Evolutionary conservation across 2,329 filamentous ascomycete species (phyloP), one percentile per base, ranked within the genome.

Genomic region (Aspergillus jensenii): DNA sequence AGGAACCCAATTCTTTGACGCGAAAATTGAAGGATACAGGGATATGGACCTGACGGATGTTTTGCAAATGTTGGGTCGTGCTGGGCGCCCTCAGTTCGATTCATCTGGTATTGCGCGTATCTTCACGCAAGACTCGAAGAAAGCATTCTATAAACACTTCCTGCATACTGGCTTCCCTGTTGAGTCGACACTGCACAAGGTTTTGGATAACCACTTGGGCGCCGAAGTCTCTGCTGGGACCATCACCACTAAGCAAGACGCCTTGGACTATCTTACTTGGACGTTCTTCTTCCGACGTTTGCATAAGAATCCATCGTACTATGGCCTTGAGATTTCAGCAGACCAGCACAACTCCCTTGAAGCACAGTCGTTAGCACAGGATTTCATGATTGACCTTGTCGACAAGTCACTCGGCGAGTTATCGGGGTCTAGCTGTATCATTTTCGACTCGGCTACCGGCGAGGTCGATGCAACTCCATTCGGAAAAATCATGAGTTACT

Each of bases 1-100:
- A 74, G 95, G 95, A 54, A 99, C 95, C 0, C 96, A 99, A 69
- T 99, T 90, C 78, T 99, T 96, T 71, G 95, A 99, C 68, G 95
- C 95, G 40, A 99, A 99, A 76, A 95, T 91, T 4, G 95, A 98
- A 78, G 93, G 90, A 0, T 99, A 99, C 78, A 95, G 91, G 71
- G 96, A 99, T 74, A 99, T 99, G 96, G 95, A 99, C 72, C 79
- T 99, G 59, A 99, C 95, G 0, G 95, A 99, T 76, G 95, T 99
- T 33, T 79, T 99, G 61, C 95, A 99, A 76, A 99, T 99, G 95
- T 82, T 99, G 27, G 95, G 95, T 66, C 89, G 95, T 76, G 95
- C 95, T 12, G 95, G 95, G 15, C 90, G 95, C 62, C 95, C 95
- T 3, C 95, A 99, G 71, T 99, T 99, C 72, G 95, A 99, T 74